These are phyloP conservation scores for Micromonas pusilla DNA, from an alignment of 139 green algal species.

Conservation along the genomic window DNA sequence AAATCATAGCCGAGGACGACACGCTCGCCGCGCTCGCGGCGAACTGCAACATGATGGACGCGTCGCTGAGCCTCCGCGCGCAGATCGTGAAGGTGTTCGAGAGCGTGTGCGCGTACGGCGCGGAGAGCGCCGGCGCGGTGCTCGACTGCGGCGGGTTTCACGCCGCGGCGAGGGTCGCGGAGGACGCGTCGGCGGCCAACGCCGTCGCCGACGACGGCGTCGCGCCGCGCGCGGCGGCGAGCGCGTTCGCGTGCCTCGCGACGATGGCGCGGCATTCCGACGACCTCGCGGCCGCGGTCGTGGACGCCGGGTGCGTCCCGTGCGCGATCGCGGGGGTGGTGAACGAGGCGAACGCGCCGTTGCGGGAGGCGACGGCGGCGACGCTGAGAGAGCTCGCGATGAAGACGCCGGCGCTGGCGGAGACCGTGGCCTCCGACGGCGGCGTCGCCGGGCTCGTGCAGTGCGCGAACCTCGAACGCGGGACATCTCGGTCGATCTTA, in stretches of 20 bases:
- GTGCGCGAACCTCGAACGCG: constrained; percentile 40
- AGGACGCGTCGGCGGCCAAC: background rate
- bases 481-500: constrained; percentile 18
- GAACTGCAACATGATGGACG: too few relatives aligned
- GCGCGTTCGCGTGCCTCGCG: background rate
- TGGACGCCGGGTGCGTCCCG: background rate
- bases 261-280: background rate
- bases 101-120: background rate
- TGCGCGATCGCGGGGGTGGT: background rate
- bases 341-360: background rate
- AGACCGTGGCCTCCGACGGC: constrained; percentile 27
- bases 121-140: background rate
- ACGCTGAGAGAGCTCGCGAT: constrained; percentile 22
- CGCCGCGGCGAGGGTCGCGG: background rate
- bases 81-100: too few relatives aligned
- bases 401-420: constrained; percentile 43
- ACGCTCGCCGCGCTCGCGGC: too few relatives aligned
- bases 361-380: background rate
- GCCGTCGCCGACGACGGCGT: too few relatives aligned
- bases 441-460: constrained; percentile 29
- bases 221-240: too few relatives aligned
- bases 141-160: background rate
- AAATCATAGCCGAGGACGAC: too few relatives aligned
- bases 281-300: background rate
- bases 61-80: too few relatives aligned